Conservation (phyloP, 768 basidiomycete genomes). For the Polyporus arcularius region DNA sequence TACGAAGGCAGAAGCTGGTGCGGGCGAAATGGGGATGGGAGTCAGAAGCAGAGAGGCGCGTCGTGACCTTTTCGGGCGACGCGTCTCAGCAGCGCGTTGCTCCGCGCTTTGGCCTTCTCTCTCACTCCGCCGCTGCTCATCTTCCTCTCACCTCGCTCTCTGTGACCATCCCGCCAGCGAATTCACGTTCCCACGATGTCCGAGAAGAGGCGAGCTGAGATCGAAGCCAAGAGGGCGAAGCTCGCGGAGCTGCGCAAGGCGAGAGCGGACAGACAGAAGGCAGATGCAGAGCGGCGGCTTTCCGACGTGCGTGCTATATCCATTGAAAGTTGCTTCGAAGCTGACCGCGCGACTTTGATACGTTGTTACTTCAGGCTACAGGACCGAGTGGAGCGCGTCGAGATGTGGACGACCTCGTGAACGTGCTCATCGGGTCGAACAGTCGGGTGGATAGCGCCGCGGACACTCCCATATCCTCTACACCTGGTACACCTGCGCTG, state of each 20-base stretch:
- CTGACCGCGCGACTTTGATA: not conserved
- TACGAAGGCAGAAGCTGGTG: conserved; percentile 1
- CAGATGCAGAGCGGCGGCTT: conserved; percentile 43
- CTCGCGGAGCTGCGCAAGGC: conserved; percentile 83
- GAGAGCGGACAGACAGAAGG: conserved; percentile 66
- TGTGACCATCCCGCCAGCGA: not conserved
- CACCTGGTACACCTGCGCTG: conserved; percentile 67
- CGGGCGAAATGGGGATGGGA: not conserved
- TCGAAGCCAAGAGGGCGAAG: conserved; percentile 88
- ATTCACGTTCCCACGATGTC: conserved; percentile 42
- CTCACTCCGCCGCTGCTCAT: not conserved
- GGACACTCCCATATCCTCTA: conserved; percentile 69
- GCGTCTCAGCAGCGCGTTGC: conserved; percentile 6
- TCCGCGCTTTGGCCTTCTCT: not conserved
- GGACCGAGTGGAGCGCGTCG: conserved; percentile 45
- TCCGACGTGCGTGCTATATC: conserved; percentile 13
- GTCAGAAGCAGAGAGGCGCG: conserved; percentile 3
- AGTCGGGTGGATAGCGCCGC: conserved; percentile 58
- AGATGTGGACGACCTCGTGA: conserved; percentile 75
- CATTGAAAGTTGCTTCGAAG: no score
- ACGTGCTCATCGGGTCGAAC: conserved; percentile 51
- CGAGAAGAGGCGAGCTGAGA: conserved; percentile 75
- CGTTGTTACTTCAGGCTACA: conserved; percentile 29
- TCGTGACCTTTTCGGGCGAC: conserved; percentile 9
- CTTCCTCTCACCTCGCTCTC: not conserved